Evolutionary conservation across 2,329 filamentous ascomycete genomes (phyloP).

Genomic region (Colletotrichum eleusines): DNA sequence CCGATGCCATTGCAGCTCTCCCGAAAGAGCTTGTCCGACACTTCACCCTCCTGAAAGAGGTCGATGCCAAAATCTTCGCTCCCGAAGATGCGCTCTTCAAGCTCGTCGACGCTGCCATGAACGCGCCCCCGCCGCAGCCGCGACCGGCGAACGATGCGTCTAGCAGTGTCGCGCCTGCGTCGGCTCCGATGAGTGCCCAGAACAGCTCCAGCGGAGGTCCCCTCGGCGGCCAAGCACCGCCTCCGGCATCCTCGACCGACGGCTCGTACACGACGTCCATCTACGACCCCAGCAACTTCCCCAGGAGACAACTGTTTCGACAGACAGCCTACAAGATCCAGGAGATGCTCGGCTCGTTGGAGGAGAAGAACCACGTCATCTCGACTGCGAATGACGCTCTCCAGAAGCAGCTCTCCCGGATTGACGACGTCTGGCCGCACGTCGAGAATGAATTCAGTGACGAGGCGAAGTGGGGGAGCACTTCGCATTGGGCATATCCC

Average conservation of each 20-base stretch:
- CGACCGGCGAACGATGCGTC: slow-evolving; percentile 59
- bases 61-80: slow-evolving; percentile 94
- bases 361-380: slow-evolving; percentile 98
- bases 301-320: slow-evolving; percentile 80
- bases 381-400: slow-evolving; percentile 92
- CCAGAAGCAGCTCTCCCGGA: slow-evolving; percentile 83
- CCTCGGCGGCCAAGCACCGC: slow-evolving; percentile 50
- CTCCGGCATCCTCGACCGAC: slow-evolving; percentile 56
- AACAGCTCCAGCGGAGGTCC: slow-evolving; percentile 60
- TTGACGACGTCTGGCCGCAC: slow-evolving; percentile 89
- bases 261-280: slow-evolving; percentile 58
- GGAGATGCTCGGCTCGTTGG: slow-evolving; percentile 88
- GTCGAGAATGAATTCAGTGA: slow-evolving; percentile 92
- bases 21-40: slow-evolving; percentile 96
- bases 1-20: slow-evolving; percentile 90
- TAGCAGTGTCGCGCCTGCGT: slow-evolving; percentile 56
- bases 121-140: slow-evolving; percentile 61
- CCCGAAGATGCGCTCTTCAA: slow-evolving; percentile 86
- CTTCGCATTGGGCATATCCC: slow-evolving; percentile 94
- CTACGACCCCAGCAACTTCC: slow-evolving; percentile 70
- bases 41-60: slow-evolving; percentile 95
- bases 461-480: slow-evolving; percentile 91
- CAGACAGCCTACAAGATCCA: slow-evolving; percentile 82
- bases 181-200: slow-evolving; percentile 63
- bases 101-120: slow-evolving; percentile 75